Conservation (phyloP, 2,329 filamentous ascomycete genomes). For the Pseudomassariella vexata region DNA sequence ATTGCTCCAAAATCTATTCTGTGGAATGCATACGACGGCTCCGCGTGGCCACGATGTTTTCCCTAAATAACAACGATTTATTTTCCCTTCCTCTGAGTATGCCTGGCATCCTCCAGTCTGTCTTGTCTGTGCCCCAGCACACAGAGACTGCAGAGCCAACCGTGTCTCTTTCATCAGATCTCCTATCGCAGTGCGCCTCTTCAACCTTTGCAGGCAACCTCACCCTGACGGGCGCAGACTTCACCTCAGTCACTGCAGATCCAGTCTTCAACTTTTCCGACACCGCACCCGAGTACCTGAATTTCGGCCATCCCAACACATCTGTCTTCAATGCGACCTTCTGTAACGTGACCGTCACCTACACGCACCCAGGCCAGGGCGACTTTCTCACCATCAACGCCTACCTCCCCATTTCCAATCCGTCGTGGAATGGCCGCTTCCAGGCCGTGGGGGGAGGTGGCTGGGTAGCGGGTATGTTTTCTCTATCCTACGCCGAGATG, state of each 20-base stretch:
- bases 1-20: too few species aligned
- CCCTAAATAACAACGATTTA: too few species aligned
- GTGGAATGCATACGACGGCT: too few species aligned
- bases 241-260: not conserved
- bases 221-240: not conserved
- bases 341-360: slow-evolving; percentile 1
- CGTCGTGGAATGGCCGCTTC: slow-evolving; percentile 23
- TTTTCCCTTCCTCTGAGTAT: too few species aligned
- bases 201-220: too few species aligned
- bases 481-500: slow-evolving; percentile 12
- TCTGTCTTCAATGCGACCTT: slow-evolving; percentile 1
- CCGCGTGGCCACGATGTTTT: too few species aligned
- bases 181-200: too few species aligned
- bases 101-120: too few species aligned
- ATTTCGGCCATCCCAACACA: slow-evolving; percentile 1
- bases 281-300: not conserved
- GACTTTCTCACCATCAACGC: not conserved
- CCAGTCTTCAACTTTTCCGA: not conserved
- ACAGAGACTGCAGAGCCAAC: too few species aligned
- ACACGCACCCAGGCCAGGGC: not conserved
- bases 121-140: too few species aligned
- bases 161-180: too few species aligned
- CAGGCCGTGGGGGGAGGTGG: slow-evolving; percentile 25
- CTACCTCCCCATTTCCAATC: not conserved
- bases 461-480: slow-evolving; percentile 17